Conservation (phyloP, 2,329 filamentous ascomycete genomes). For the Cadophora luteo-olivacea region DNA sequence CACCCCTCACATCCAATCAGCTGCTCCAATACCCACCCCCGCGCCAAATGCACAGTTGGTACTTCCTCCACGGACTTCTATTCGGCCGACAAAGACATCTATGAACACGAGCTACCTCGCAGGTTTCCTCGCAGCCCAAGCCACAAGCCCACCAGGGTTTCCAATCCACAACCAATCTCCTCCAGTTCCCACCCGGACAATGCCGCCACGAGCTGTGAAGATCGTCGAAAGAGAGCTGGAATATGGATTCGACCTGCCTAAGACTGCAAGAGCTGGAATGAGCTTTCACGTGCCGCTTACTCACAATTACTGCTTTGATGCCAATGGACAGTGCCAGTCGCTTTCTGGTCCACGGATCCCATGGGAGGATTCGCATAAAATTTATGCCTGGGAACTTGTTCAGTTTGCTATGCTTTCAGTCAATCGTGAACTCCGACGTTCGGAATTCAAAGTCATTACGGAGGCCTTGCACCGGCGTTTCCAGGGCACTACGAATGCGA, state of each 20-base stretch:
- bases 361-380: not conserved
- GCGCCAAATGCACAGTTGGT: too few relatives aligned
- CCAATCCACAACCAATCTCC: not conserved
- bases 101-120: not conserved
- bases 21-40: too few relatives aligned
- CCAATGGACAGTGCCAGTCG: not conserved
- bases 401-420: not conserved
- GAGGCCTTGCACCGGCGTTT: not conserved
- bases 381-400: not conserved
- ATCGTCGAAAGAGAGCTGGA: not conserved
- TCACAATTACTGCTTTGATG: not conserved
- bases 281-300: not conserved
- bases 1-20: too few relatives aligned
- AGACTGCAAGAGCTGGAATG: not conserved
- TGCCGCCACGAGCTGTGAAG: not conserved
- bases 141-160: not conserved
- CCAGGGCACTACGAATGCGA: not conserved
- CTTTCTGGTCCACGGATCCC: too few relatives aligned
- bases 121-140: not conserved
- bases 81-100: too few relatives aligned
- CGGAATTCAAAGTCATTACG: not conserved
- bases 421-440: not conserved
- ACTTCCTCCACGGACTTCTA: too few relatives aligned
- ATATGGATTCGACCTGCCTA: not conserved
- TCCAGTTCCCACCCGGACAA: not conserved